Evolutionary conservation across 345 rosid species (phyloP), one percentile per base, ranked within the genome.

Genomic region (Aegle marmelos): DNA sequence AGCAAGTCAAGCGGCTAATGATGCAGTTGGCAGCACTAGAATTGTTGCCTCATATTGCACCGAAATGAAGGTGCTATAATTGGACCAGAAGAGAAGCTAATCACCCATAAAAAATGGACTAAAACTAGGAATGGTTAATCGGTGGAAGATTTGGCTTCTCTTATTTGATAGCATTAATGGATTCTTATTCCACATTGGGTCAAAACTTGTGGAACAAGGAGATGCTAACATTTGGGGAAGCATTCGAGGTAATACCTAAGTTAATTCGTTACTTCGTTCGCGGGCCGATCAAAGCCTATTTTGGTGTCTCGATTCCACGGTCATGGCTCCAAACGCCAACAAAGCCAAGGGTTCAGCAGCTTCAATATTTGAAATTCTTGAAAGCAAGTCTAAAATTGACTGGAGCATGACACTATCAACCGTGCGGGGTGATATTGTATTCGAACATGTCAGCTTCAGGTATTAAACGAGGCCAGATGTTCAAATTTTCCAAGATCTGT

Each of bases 271-370:
- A 2, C 16, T 11, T 30, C 5, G 3, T 22, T 34, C 7, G 53
- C 37, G 4, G 16, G 0, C 2, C 4, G 5, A 45, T 3, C 17
- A 45, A 17, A 14, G n/a, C 6, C 39, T 45, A 13, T 8, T n/a
- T 90, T 14, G 95, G 94, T 60, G 82, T 95, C 50, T 91, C 98
- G 17, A 93, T 77, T 82, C 94, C 9, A 88, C 88, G 76, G 92
- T 89, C 9, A 4, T 90, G 82, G 92, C 93, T 75, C 92, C 97
- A 37, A 94, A 95, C 82, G 68, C 85, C 57, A 80, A 48, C 82
- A 95, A 93, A 79, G 98, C 98, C 8, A 88, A 87, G 63, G 95
- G 87, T 70, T 86, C 98, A 2, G 86, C 97, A 45, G 93, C 95
- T 27, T 95, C 98, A 0, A 93, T 93, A 79, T 90, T 89, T 36